A percentile compares a stretch with the other conserved stretches of the same genome.
phyloP scores from a whole-genome alignment of 164 flowering plant species.

The Paratinospora sagittata region DNA sequence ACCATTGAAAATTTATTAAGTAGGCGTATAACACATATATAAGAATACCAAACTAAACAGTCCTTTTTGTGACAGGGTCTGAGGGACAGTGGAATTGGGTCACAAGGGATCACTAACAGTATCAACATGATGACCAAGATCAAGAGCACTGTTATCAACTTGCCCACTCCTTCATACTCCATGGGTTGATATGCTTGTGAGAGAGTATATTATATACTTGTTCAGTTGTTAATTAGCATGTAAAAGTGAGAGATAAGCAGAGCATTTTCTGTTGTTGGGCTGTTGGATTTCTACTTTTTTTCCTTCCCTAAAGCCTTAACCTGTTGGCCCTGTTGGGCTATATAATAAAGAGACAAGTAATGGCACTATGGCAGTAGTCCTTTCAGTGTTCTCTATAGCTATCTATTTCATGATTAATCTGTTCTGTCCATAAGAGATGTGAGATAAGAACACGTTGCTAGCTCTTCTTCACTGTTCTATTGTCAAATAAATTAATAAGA shows the following conservation, averaged over 20 bases:
- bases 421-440: too few relatives aligned
- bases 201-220: background rate
- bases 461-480: too few relatives aligned
- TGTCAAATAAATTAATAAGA: too few relatives aligned
- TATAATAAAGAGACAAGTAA: background rate
- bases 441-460: too few relatives aligned
- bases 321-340: background rate
- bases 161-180: constrained; percentile 81
- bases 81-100: constrained; percentile 96
- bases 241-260: background rate
- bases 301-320: background rate
- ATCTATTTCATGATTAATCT: too few relatives aligned
- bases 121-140: constrained; percentile 93
- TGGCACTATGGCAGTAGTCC: background rate
- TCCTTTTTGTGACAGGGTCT: constrained; percentile 49
- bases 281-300: background rate
- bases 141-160: constrained; percentile 90
- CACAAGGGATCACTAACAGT: constrained; percentile 97
- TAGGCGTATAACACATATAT: background rate
- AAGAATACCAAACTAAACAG: background rate
- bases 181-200: constrained; percentile 52
- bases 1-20: too few relatives aligned
- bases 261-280: background rate
- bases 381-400: too few relatives aligned
- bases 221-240: background rate